Base-by-base conservation (phyloP, 1,139 yeast species). In the Zygosaccharomyces pseudobailii region DNA sequence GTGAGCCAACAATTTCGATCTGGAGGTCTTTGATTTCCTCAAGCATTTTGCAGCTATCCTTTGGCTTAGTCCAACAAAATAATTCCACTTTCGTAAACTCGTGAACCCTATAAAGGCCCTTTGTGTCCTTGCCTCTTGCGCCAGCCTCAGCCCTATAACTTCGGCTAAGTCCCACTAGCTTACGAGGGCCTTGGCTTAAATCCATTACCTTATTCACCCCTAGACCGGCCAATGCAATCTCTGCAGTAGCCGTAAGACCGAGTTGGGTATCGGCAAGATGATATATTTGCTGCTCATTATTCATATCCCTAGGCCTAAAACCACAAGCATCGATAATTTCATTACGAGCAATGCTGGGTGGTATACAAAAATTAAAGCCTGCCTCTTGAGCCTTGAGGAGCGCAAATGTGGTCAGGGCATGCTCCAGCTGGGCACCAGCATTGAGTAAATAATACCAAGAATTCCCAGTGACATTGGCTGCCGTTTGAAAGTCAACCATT, bases 101-200 rank as follows among this genome's bases (percentile, higher is more conserved):
- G 62, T 94, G 99, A 10, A 94, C 97, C 46, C 99, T 72, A 59
- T 92, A 94, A 2, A 94, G 71, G 0, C 99, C 99, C 59, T 83
- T 82, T 0, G 97, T 88, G 55, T 89, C 97, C 55, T 79, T 79
- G 1, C 99, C 99, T 50, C 96, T 77, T 2, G 98, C 94, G 1
- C 98, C 98, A 0, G 98, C 98, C 65, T 94, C 99, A 0, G 97
- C 96, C 54, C 99, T 75, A 62, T 82, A 94, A 52, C 96, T 81
- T 55, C 97, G 74, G 41, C 95, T 85, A 1, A 88, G 75, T 0
- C 97, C 99, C 8, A 83, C 95, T 41, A 79, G 75, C 57, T 78
- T 80, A 68, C 67, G 32, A 55, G 62, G 53, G 65, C 72, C 51
- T 1, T 40, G 37, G 10, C 40, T 57, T 10, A 70, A 59, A 20